These are phyloP conservation scores for Podospora pseudopauciseta DNA, from an alignment of 495 filamentous ascomycete species.

Conservation along the genomic window DNA sequence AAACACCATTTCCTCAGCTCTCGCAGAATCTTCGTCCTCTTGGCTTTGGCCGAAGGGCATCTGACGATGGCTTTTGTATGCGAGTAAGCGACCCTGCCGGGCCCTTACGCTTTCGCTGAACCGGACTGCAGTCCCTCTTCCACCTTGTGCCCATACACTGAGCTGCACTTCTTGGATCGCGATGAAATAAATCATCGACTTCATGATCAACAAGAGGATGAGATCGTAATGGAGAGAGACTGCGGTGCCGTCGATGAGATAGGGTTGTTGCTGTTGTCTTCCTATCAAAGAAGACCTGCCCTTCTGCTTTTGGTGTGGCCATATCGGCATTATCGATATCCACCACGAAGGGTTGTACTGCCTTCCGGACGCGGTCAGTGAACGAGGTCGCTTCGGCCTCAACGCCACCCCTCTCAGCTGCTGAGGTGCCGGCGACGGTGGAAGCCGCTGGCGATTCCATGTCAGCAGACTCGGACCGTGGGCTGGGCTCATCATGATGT, in stretches of 20 bases:
- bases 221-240: constrained; percentile 31
- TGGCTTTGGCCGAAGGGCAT: constrained; percentile 32
- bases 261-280: constrained; percentile 22
- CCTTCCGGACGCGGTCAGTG: background rate
- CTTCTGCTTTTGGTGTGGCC: constrained; percentile 39
- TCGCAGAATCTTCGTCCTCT: constrained; percentile 33
- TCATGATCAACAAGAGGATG: constrained; percentile 26
- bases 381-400: constrained; percentile 19
- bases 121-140: constrained; percentile 29
- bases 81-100: constrained; percentile 35
- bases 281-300: constrained; percentile 24
- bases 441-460: constrained; percentile 34
- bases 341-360: constrained; percentile 1
- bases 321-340: constrained; percentile 31
- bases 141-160: constrained; percentile 18
- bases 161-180: constrained; percentile 22
- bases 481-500: constrained; percentile 16
- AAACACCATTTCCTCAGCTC: constrained; percentile 22
- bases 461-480: constrained; percentile 36
- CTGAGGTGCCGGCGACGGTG: constrained; percentile 36
- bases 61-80: constrained; percentile 39
- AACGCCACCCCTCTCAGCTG: constrained; percentile 24
- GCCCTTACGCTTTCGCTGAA: constrained; percentile 34
- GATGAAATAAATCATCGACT: constrained; percentile 18
- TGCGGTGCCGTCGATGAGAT: constrained; percentile 29